phyloP scores from a whole-genome alignment of 495 filamentous ascomycete genomes.

The Xeromyces bisporus region DNA sequence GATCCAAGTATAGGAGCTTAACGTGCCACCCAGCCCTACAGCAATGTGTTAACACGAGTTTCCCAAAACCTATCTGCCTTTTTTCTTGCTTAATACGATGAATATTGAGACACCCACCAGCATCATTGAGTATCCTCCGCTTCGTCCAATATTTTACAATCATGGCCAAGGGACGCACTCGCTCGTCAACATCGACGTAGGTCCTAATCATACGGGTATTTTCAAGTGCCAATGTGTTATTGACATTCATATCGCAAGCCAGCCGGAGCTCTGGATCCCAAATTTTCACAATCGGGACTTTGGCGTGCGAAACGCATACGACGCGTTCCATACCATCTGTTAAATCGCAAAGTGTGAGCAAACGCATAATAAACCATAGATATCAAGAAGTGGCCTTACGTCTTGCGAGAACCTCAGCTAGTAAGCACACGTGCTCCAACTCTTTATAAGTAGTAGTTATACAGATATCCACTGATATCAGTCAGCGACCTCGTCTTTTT shows the following conservation, averaged over 20 bases:
- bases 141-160: conserved; percentile 95
- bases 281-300: conserved; percentile 96
- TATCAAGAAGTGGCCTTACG: conserved; percentile 37
- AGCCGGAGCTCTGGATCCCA: conserved; percentile 88
- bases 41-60: too few species aligned
- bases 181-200: conserved; percentile 83
- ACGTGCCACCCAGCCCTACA: conserved; percentile 73
- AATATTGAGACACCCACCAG: conserved; percentile 41
- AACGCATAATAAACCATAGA: neutral
- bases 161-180: conserved; percentile 86
- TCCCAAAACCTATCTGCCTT: too few species aligned
- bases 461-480: conserved; percentile 72
- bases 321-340: conserved; percentile 92
- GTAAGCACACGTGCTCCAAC: conserved; percentile 69
- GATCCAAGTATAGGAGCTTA: conserved; percentile 99
- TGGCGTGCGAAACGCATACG: conserved; percentile 80
- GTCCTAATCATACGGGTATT: conserved; percentile 98
- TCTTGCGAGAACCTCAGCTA: conserved; percentile 67
- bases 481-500: conserved; percentile 9
- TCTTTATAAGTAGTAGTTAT: conserved; percentile 80
- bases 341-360: conserved; percentile 5
- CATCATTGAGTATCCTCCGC: conserved; percentile 81
- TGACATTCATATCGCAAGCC: conserved; percentile 98
- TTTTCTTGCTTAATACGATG: conserved; percentile 4
- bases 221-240: conserved; percentile 84